Conservation (phyloP, 805 yeast species). For the Hanseniaspora pseudoguilliermondii region DNA sequence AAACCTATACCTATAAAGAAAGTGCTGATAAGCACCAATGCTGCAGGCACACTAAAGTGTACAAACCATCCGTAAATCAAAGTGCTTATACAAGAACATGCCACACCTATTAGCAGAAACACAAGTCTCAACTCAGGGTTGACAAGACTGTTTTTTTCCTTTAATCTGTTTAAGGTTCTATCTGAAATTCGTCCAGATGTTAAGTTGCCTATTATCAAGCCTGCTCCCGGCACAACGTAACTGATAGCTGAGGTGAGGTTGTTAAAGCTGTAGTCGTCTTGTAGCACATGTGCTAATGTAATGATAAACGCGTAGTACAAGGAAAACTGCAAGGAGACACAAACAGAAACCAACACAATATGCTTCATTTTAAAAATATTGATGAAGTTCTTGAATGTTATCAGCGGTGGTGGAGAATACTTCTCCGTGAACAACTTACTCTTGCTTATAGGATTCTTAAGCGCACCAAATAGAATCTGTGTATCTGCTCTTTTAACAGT, state of each 20-base stretch:
- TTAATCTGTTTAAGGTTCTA: slow-evolving; percentile 21
- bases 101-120: slow-evolving; percentile 34
- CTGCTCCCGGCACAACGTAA: slow-evolving; percentile 41
- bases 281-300: slow-evolving; percentile 33
- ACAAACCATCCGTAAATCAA: slow-evolving; percentile 44
- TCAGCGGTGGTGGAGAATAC: slow-evolving; percentile 37
- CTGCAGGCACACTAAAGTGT: slow-evolving; percentile 30
- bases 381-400: slow-evolving; percentile 30
- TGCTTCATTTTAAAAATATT: slow-evolving; percentile 32
- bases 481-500: neutral
- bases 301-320: slow-evolving; percentile 43
- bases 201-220: slow-evolving; percentile 38
- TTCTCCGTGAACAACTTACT: slow-evolving; percentile 18
- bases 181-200: slow-evolving; percentile 40
- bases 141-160: slow-evolving; percentile 20
- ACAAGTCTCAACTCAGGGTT: slow-evolving; percentile 34
- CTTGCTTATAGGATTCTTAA: slow-evolving; percentile 21
- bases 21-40: slow-evolving; percentile 32
- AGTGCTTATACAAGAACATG: slow-evolving; percentile 33
- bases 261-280: slow-evolving; percentile 29
- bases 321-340: slow-evolving; percentile 41
- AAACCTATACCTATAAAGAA: slow-evolving; percentile 41
- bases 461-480: slow-evolving; percentile 17
- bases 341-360: slow-evolving; percentile 34
- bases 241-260: slow-evolving; percentile 32